A percentile compares a stretch with the other conserved stretches of the same genome.
Conservation (phyloP, 1,284 basidiomycete species). For the Malassezia psittaci region DNA sequence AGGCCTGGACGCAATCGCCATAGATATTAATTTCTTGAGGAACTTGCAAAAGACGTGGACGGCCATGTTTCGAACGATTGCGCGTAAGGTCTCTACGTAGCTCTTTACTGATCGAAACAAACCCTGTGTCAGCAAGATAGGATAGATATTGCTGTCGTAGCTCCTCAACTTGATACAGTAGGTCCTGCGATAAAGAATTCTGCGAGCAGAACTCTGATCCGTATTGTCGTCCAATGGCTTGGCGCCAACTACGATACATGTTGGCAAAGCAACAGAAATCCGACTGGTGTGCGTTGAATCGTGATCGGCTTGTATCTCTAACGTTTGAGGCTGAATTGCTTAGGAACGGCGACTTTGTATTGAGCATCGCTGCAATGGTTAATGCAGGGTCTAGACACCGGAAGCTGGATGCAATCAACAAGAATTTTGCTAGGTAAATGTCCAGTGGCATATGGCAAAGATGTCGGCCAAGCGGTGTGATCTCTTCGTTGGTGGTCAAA, state of each 20-base stretch:
- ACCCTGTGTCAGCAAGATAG: constrained; percentile 71
- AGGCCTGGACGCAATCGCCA: constrained; percentile 55
- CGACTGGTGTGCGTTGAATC: constrained; percentile 62
- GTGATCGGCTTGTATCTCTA: background rate
- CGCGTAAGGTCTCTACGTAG: constrained; percentile 62
- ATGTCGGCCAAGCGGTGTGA: constrained; percentile 84
- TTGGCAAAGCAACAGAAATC: constrained; percentile 91
- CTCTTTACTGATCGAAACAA: constrained; percentile 62
- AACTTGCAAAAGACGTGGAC: constrained; percentile 60
- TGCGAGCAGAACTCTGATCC: constrained; percentile 60
- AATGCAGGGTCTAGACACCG: constrained; percentile 87
- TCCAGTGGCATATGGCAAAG: constrained; percentile 89
- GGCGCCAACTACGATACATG: constrained; percentile 78
- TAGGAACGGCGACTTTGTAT: constrained; percentile 79
- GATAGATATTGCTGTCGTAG: constrained; percentile 80
- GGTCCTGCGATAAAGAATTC: constrained; percentile 79
- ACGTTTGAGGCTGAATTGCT: background rate
- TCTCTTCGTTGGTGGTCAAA: constrained; percentile 73
- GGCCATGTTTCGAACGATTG: constrained; percentile 50
- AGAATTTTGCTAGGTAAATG: constrained; percentile 89
- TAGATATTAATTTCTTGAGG: constrained; percentile 66
- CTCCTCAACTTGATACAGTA: constrained; percentile 91
- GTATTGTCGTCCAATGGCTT: constrained; percentile 59
- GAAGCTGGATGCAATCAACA: constrained; percentile 75
- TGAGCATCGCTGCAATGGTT: constrained; percentile 81